phyloP scores from a whole-genome alignment of 2,329 filamentous ascomycete genomes.

The Cladosporium austrohemisphaericum region DNA sequence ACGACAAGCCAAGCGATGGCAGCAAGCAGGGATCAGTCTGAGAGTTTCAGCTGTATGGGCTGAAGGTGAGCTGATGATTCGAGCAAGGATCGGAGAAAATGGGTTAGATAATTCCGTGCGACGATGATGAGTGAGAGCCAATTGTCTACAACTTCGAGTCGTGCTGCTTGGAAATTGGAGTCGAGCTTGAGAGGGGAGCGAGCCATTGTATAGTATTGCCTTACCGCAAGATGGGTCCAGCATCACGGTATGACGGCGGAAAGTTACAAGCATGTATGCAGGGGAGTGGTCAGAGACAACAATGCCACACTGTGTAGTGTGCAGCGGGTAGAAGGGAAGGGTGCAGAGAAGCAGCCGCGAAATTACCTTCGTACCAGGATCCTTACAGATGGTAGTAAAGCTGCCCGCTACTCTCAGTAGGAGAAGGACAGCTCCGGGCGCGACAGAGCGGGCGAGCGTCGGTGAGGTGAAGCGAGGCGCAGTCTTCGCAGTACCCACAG shows the following conservation, averaged over 20 bases:
- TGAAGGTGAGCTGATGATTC: slow-evolving; percentile 7
- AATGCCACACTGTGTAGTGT: slow-evolving; percentile 7
- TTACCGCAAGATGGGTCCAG: not conserved
- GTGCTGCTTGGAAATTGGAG: too few relatives aligned
- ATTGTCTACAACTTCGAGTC: too few relatives aligned
- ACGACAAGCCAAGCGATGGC: not conserved
- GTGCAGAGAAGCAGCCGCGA: slow-evolving; percentile 7
- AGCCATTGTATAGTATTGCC: slow-evolving; percentile 8
- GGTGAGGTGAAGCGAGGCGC: too few relatives aligned
- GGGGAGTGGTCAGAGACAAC: slow-evolving; percentile 1
- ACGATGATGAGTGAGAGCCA: too few relatives aligned
- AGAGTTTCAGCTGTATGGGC: not conserved
- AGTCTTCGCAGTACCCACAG: too few relatives aligned
- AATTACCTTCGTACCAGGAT: not conserved
- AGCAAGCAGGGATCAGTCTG: slow-evolving; percentile 7
- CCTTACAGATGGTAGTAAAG: not conserved
- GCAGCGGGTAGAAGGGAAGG: slow-evolving; percentile 8
- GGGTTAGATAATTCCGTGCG: too few relatives aligned
- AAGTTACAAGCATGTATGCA: not conserved
- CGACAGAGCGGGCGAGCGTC: too few relatives aligned
- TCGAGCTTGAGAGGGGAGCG: not conserved
- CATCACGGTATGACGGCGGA: slow-evolving; percentile 3
- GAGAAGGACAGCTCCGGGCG: too few relatives aligned
- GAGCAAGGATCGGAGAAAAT: too few relatives aligned
- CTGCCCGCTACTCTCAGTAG: slow-evolving; percentile 9